Evolutionary conservation across 176 grass and related monocot genomes (phyloP), one percentile per base, ranked within the genome.

Genomic region (Carex cristatella): DNA sequence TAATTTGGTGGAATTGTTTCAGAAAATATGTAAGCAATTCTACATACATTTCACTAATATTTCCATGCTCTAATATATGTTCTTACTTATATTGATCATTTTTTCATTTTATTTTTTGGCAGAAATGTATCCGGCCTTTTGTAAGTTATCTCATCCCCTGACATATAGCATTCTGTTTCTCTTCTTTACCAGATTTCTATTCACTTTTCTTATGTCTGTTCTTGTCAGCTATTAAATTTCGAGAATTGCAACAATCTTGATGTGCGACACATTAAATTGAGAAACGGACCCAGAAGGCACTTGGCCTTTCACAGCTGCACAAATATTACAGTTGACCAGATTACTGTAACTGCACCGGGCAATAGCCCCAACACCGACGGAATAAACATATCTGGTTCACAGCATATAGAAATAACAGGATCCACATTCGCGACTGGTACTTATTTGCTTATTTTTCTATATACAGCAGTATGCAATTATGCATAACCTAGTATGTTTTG

Each of bases 341-440:
- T 97, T 61, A 87, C 79, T 56, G 63, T 97, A 44, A 87, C 61
- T 0, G 90, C 94, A 0, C 92, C 92, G 0, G 77, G 67, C 4
- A 72, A 94, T 16, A 97, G 94, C 83, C 90, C 88, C 27, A 97
- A 97, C 80, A 97, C 94, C 0, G 94, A 97, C 4, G 90, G 94
- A 19, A 92, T 97, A 18, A 86, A 59, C 81, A 76, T 97, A 65
- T 38, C 79, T 4, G 2, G 0, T 0, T 91, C 86, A 0, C 19
- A 81, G 64, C 18, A 89, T 23, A 89, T 94, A 14, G 3, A 55
- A 10, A 86, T 97, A 55, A 85, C 86, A 3, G n/a, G n/a, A 19
- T 92, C 68, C 14, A 44, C 0, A 9, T 89, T 97, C 57, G 38
- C 79, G 78, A 86, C 84, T 12, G 94, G 94, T 97, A 87, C 19